Conservation (phyloP, 225 moss, liverwort and hornwort genomes). For the Straminergon stramineum region DNA sequence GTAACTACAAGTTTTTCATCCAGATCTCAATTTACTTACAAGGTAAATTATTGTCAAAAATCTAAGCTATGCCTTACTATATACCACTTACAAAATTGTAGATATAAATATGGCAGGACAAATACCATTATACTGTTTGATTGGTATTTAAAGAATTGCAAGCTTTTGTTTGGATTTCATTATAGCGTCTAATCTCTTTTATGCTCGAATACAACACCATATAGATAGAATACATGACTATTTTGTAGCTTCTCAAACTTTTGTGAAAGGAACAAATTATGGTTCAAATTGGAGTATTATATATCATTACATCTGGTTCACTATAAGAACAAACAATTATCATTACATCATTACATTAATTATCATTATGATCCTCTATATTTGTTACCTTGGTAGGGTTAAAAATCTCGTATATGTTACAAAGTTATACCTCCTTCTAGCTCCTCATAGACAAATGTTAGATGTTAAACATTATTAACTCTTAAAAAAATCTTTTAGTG, state of each 20-base stretch:
- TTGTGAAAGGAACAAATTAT: neutral
- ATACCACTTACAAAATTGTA: neutral
- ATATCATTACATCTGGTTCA: accelerated
- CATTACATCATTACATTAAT: neutral
- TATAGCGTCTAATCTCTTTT: neutral
- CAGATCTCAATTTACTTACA: neutral
- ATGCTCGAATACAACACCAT: neutral
- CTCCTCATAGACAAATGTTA: accelerated
- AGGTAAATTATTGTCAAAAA: neutral
- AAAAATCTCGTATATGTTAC: neutral
- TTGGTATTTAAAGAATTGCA: neutral
- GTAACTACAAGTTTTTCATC: neutral
- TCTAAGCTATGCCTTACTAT: neutral
- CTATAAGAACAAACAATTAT: accelerated
- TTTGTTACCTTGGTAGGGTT: accelerated
- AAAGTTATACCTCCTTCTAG: accelerated
- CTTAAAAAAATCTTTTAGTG: accelerated
- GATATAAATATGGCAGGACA: neutral
- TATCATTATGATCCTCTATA: too few species aligned
- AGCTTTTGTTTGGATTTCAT: neutral
- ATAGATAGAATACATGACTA: neutral
- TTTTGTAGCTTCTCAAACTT: neutral
- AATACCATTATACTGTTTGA: neutral
- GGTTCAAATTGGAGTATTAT: neutral
- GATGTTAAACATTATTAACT: neutral